These are phyloP conservation scores for Xylariaceae sp. DNA, from an alignment of 2,329 filamentous ascomycete species.

Conservation along the genomic window DNA sequence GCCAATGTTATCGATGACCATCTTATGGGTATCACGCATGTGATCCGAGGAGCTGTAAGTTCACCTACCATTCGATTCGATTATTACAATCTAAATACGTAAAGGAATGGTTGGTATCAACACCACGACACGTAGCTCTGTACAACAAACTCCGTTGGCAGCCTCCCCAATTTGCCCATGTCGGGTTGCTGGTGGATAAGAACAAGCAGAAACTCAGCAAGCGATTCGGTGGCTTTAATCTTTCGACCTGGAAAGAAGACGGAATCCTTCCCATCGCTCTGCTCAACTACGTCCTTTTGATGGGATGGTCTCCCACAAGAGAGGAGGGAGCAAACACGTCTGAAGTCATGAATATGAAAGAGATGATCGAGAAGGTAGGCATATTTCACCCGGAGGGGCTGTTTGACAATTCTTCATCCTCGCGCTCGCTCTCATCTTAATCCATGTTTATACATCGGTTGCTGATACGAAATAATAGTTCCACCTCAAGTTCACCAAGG, in stretches of 20 bases:
- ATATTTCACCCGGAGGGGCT: too few relatives aligned
- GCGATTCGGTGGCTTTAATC: slow-evolving; percentile 58
- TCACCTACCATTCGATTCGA: not conserved
- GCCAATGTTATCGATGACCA: slow-evolving; percentile 97
- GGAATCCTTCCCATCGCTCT: slow-evolving; percentile 47
- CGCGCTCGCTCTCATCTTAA: not conserved
- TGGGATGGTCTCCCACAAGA: slow-evolving; percentile 69
- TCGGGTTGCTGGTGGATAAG: slow-evolving; percentile 67
- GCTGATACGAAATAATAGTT: slow-evolving; percentile 48
- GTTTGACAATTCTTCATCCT: too few relatives aligned
- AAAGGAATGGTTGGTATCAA: slow-evolving; percentile 93
- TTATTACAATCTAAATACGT: not conserved
- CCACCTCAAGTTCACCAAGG: slow-evolving; percentile 82
- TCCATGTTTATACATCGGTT: not conserved
- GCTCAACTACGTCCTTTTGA: slow-evolving; percentile 78
- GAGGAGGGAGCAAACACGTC: slow-evolving; percentile 37
- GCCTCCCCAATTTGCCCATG: slow-evolving; percentile 72
- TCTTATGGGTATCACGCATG: slow-evolving; percentile 91
- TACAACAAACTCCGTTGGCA: slow-evolving; percentile 75
- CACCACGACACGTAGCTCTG: slow-evolving; percentile 67
- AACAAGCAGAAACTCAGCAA: slow-evolving; percentile 82
- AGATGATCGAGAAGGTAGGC: slow-evolving; percentile 65
- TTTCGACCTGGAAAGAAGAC: slow-evolving; percentile 46
- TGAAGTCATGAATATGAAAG: slow-evolving; percentile 68
- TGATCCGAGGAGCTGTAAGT: slow-evolving; percentile 77